Base-by-base conservation (phyloP, 108 stramenopile species). In the Chaetoceros tenuissimus region DNA sequence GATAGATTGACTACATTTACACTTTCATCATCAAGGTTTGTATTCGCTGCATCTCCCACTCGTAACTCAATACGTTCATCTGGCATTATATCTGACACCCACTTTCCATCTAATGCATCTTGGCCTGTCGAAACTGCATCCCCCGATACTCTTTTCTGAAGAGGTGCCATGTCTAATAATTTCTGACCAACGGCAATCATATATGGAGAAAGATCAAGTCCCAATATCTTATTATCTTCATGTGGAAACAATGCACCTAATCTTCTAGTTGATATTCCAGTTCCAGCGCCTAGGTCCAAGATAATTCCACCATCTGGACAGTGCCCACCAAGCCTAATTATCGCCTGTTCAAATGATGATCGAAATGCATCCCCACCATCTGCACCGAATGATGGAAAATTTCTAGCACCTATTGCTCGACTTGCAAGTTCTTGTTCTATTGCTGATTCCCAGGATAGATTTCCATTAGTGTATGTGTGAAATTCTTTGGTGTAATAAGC, bases 281-380 rank as follows among this genome's bases (percentile, higher is more conserved):
- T 85, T 1, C 84, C 88, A 58, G 78, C 84, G 24, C 88, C 88
- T 18, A 89, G 53, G 46, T 89, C 88, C 8, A 83, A 52, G 57
- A 87, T 73, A 3, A 57, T 59, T 43, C 31, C 28, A 20, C 59
- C 34, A 24, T 26, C 24, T 2, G 62, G 62, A 24, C 77, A 59
- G 3, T 23, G n/a, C 29, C 76, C 85, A 19, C 85, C 79, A 21
- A 74, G 63, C 53, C 72, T 52, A 1, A 51, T 25, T 45, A 89
- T 51, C n/a, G 79, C 81, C 46, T 58, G 57, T 51, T 84, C 79
- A 60, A 89, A 89, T 0, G 82, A 64, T 25, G 66, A 68, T 16
- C 88, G 82, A 57, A 89, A 89, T 3, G 79, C 82, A 56, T 83
- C 79, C 68, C 85, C 88, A 16, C 88, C 88, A 3, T 62, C 45